Conservation (phyloP, 192 early-diverging fungal genomes). For the Rhizoclosmatium globosum region DNA sequence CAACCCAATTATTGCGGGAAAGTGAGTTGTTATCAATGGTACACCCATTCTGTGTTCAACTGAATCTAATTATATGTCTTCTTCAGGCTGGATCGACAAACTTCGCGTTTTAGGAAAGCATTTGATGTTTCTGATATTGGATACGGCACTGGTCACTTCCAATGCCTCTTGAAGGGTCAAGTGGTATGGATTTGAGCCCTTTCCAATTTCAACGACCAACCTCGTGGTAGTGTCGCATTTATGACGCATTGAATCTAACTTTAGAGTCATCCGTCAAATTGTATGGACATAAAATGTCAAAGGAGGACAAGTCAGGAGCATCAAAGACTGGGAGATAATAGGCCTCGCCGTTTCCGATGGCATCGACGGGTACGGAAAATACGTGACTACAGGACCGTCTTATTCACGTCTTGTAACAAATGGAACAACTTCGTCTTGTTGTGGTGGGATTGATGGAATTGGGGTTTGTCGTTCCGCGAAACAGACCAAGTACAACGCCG, state of each 20-base stretch:
- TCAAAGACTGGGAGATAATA: conserved; percentile 95
- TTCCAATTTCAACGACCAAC: not conserved
- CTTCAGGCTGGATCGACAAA: conserved; percentile 91
- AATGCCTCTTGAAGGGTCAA: conserved; percentile 88
- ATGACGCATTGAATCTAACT: conserved; percentile 91
- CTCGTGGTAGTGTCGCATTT: conserved; percentile 82
- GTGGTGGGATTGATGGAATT: too few species aligned
- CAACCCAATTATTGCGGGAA: conserved; percentile 53
- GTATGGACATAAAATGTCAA: conserved; percentile 95
- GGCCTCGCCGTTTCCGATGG: conserved; percentile 90
- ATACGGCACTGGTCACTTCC: conserved; percentile 93
- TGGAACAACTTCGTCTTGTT: too few species aligned
- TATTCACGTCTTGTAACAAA: too few species aligned
- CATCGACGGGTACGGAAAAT: too few species aligned
- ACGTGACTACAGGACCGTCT: too few species aligned
- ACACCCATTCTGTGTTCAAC: too few species aligned
- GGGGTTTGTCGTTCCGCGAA: too few species aligned
- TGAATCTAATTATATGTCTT: too few species aligned
- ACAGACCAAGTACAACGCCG: too few species aligned
- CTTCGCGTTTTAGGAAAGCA: conserved; percentile 95
- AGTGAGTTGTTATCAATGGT: conserved; percentile 78
- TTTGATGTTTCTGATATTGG: conserved; percentile 94
- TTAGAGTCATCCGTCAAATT: conserved; percentile 90
- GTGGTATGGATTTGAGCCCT: conserved; percentile 62
- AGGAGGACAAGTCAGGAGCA: conserved; percentile 91